Evolutionary conservation across 306 rosid species (phyloP).

Genomic region (Prunus davidiana): DNA sequence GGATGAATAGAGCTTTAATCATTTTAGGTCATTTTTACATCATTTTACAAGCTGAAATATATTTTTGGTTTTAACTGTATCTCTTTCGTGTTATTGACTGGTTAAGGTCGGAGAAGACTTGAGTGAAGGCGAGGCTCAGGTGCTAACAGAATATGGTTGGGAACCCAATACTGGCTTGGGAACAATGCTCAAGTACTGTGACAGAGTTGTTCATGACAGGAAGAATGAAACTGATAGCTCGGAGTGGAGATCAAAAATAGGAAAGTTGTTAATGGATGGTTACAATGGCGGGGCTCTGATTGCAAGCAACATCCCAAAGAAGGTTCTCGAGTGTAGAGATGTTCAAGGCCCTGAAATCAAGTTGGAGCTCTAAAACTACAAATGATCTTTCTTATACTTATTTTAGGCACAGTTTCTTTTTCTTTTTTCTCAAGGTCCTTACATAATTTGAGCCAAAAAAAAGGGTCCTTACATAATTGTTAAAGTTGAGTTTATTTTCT

Average conservation of each 20-base stretch:
- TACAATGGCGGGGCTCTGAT: slow-evolving; percentile 56
- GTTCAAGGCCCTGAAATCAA: slow-evolving; percentile 34
- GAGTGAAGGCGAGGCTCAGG: slow-evolving; percentile 71
- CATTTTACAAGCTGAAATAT: background rate
- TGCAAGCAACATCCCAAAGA: slow-evolving; percentile 39
- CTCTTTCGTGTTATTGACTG: background rate
- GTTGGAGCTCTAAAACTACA: slow-evolving; percentile 26
- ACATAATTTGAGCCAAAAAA: no score
- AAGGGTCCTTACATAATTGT: no score
- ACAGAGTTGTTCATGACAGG: slow-evolving; percentile 84
- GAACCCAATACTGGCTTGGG: slow-evolving; percentile 73
- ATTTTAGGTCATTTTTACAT: background rate
- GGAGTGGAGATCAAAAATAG: slow-evolving; percentile 86
- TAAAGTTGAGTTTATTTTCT: no score
- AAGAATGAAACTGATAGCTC: slow-evolving; percentile 49
- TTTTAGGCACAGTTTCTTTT: no score
- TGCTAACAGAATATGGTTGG: slow-evolving; percentile 81
- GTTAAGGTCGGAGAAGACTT: slow-evolving; percentile 53
- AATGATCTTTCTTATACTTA: no score
- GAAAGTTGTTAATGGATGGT: slow-evolving; percentile 71
- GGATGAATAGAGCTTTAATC: background rate
- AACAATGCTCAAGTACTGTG: slow-evolving; percentile 80
- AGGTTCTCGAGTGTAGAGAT: slow-evolving; percentile 35
- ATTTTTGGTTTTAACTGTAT: background rate
- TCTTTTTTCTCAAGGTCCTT: no score